Evolutionary conservation across 1,284 basidiomycete species (phyloP).

Genomic region (Apiotrichum montevideense): DNA sequence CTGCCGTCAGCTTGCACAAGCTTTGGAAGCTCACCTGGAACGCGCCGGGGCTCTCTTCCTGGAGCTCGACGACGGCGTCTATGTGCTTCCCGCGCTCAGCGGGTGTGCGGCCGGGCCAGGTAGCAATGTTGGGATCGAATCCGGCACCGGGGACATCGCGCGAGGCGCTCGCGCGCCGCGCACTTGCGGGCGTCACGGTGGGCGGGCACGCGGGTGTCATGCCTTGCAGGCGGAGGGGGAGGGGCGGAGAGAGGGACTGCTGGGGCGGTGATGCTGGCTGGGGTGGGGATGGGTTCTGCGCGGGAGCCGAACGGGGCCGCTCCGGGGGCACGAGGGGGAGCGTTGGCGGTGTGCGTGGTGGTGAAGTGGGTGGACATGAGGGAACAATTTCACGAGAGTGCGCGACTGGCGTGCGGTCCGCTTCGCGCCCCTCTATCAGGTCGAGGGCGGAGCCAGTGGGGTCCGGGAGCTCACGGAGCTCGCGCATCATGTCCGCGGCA

Average conservation of each 20-base stretch:
- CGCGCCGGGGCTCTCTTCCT: slow-evolving; percentile 35
- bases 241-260: not conserved
- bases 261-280: not conserved
- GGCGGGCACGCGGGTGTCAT: slow-evolving; percentile 1
- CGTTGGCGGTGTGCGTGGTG: not conserved
- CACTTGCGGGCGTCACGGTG: not conserved
- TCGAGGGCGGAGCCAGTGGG: slow-evolving; percentile 6
- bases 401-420: not conserved
- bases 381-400: not conserved
- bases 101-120: not conserved
- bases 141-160: not conserved
- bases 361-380: slow-evolving; percentile 1
- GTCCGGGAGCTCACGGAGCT: slow-evolving; percentile 33
- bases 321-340: not conserved
- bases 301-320: not conserved
- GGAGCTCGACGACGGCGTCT: slow-evolving; percentile 38
- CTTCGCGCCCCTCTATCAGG: slow-evolving; percentile 1
- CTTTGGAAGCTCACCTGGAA: slow-evolving; percentile 26
- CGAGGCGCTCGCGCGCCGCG: not conserved
- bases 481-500: slow-evolving; percentile 25
- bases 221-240: slow-evolving; percentile 1
- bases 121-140: slow-evolving; percentile 1
- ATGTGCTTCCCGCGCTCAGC: slow-evolving; percentile 3
- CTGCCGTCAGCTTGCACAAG: slow-evolving; percentile 5
- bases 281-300: not conserved